A percentile compares a stretch with the other conserved stretches of the same genome.
Evolutionary conservation across 1,284 basidiomycete genomes (phyloP).

Genomic region (Cryptococcus sp.): DNA sequence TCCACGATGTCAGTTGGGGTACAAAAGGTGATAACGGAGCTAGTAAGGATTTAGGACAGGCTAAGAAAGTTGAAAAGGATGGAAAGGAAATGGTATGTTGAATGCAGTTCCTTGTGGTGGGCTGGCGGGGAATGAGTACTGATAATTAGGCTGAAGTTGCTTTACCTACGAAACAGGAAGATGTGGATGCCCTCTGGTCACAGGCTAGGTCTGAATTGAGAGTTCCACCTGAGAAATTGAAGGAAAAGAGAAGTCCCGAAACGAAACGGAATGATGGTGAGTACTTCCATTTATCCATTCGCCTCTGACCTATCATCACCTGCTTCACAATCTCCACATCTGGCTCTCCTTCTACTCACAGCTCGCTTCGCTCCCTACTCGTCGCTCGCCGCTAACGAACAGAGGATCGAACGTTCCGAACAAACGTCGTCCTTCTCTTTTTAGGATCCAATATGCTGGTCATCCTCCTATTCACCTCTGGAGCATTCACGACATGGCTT

Average conservation of each 20-base stretch:
- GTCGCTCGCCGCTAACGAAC: neutral
- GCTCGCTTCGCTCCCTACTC: too few relatives aligned
- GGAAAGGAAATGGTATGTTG: constrained; percentile 69
- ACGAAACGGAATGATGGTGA: constrained; percentile 85
- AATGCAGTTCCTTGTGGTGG: neutral
- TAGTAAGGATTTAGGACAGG: constrained; percentile 77
- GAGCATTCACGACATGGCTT: constrained; percentile 57
- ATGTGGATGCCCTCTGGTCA: constrained; percentile 80
- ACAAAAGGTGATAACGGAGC: constrained; percentile 86
- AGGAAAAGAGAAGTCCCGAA: constrained; percentile 76
- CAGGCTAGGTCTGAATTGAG: constrained; percentile 64
- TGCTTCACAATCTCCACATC: too few relatives aligned
- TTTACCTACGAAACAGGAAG: constrained; percentile 71
- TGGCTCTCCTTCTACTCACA: too few relatives aligned
- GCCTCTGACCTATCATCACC: too few relatives aligned
- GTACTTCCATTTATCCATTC: constrained; percentile 50
- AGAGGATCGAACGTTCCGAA: constrained; percentile 36
- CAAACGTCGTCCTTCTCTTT: constrained; percentile 80
- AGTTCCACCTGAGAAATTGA: constrained; percentile 55
- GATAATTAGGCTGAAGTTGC: constrained; percentile 59
- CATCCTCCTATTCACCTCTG: constrained; percentile 77
- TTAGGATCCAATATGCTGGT: constrained; percentile 78
- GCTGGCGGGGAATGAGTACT: neutral
- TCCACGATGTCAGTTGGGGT: constrained; percentile 59
- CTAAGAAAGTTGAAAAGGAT: constrained; percentile 79